Percentiles rank a stretch among this genome's conserved stretches.
These are phyloP conservation scores for Solanum lycopersicoides DNA, from an alignment of 257 asterid species.

Conservation along the genomic window DNA sequence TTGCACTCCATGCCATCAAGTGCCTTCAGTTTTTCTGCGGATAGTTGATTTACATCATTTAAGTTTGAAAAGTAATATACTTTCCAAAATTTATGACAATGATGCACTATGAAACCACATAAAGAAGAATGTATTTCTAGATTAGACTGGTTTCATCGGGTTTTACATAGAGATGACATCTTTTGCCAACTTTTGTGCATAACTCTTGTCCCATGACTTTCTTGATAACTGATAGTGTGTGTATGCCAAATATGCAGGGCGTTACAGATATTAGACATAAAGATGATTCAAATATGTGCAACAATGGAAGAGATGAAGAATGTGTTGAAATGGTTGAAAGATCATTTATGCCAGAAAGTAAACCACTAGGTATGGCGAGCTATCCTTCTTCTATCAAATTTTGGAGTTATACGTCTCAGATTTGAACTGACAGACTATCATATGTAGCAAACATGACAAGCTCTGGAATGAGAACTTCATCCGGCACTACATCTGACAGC, in stretches of 20 bases:
- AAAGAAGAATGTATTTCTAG: not conserved
- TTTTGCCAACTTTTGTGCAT: constrained; percentile 20
- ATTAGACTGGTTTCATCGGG: not conserved
- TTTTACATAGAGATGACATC: not conserved
- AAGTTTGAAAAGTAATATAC: not conserved
- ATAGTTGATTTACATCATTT: not conserved
- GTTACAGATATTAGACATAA: constrained; percentile 3
- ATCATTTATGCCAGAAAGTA: not conserved
- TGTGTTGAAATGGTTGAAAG: not conserved
- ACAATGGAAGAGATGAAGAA: constrained; percentile 25
- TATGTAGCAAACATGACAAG: not conserved
- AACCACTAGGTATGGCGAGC: not conserved
- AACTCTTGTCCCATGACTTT: constrained; percentile 71
- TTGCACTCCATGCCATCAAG: not conserved
- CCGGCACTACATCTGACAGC: not conserved
- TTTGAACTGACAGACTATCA: not conserved
- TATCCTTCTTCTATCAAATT: not conserved
- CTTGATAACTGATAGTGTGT: constrained; percentile 31
- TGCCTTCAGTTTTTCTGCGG: not conserved
- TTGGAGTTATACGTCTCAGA: not conserved
- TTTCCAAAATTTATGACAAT: not conserved
- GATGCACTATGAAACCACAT: not conserved
- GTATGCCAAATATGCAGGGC: constrained; percentile 14
- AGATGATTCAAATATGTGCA: constrained; percentile 15
- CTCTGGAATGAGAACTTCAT: not conserved